Evolutionary conservation across 441 rosid species (phyloP).

Genomic region (Populus tomentosa): DNA sequence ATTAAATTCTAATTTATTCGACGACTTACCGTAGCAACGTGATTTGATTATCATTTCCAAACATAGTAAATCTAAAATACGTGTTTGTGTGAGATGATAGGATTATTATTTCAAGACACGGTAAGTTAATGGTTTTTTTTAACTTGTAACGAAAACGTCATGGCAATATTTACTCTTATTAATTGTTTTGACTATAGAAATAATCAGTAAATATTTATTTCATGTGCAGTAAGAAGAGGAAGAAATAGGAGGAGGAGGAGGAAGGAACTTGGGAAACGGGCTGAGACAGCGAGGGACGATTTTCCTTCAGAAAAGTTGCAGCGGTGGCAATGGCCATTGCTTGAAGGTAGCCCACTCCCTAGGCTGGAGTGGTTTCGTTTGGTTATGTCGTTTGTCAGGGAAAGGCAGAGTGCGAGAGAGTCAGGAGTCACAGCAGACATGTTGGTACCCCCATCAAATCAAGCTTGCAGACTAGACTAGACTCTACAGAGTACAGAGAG

Average conservation of each 20-base stretch:
- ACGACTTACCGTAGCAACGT: not conserved
- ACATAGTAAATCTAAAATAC: no score
- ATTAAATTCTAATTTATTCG: no score
- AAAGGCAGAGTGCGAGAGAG: not conserved
- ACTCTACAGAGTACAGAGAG: not conserved
- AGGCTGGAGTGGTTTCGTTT: conserved; percentile 13
- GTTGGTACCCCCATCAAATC: conserved; percentile 39
- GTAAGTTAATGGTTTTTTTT: not conserved
- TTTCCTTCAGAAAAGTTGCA: not conserved
- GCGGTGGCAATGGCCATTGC: not conserved
- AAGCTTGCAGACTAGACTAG: conserved; percentile 6
- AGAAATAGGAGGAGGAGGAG: no score
- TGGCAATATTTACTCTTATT: no score
- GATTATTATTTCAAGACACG: not conserved
- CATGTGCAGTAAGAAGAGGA: no score
- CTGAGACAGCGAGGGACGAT: no score
- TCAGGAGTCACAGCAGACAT: conserved; percentile 18
- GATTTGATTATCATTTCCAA: no score
- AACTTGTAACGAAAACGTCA: no score
- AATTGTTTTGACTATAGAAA: no score
- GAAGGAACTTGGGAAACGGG: no score
- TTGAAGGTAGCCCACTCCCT: not conserved
- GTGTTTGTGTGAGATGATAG: not conserved
- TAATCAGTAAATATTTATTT: no score
- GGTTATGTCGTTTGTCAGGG: conserved; percentile 47